These are phyloP conservation scores for Hypoxylon perforatum DNA, from an alignment of 495 filamentous ascomycete genomes.

Conservation along the genomic window DNA sequence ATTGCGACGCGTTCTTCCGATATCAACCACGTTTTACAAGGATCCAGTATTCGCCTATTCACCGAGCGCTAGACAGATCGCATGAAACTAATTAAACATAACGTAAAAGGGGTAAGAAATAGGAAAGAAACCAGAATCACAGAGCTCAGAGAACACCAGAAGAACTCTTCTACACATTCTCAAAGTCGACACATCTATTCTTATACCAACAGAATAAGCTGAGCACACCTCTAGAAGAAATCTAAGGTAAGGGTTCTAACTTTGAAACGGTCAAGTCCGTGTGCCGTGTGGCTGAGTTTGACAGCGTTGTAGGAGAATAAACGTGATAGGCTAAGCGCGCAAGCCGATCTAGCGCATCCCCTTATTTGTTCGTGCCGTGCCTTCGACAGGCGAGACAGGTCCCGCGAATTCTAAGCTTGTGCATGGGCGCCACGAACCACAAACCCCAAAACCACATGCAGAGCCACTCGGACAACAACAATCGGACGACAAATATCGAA, in stretches of 20 bases:
- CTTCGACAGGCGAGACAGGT: slow-evolving; percentile 5
- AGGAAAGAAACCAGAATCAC: slow-evolving; percentile 9
- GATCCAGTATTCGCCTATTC: slow-evolving; percentile 27
- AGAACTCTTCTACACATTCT: slow-evolving; percentile 24
- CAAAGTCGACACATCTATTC: slow-evolving; percentile 19
- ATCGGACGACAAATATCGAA: slow-evolving; percentile 13
- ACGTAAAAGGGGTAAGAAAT: slow-evolving; percentile 20
- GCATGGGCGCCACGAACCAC: slow-evolving; percentile 30
- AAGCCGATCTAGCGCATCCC: slow-evolving; percentile 24
- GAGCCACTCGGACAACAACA: slow-evolving; percentile 26
- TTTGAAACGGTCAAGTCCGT: slow-evolving; percentile 16
- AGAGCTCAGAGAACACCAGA: slow-evolving; percentile 6
- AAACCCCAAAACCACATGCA: slow-evolving; percentile 14
- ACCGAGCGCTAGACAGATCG: slow-evolving; percentile 26
- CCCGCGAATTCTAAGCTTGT: not conserved
- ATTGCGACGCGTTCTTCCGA: slow-evolving; percentile 34
- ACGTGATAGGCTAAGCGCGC: slow-evolving; percentile 28
- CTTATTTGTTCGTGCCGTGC: slow-evolving; percentile 4
- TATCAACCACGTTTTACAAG: slow-evolving; percentile 38
- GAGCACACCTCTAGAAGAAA: slow-evolving; percentile 17
- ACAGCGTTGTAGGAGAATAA: slow-evolving; percentile 11
- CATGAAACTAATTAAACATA: slow-evolving; percentile 43
- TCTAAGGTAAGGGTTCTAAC: slow-evolving; percentile 17
- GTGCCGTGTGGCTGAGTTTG: slow-evolving; percentile 36
- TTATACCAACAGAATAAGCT: slow-evolving; percentile 24